Base-by-base conservation (phyloP, 1,284 basidiomycete species). In the Cryptococcus wingfieldii region DNA sequence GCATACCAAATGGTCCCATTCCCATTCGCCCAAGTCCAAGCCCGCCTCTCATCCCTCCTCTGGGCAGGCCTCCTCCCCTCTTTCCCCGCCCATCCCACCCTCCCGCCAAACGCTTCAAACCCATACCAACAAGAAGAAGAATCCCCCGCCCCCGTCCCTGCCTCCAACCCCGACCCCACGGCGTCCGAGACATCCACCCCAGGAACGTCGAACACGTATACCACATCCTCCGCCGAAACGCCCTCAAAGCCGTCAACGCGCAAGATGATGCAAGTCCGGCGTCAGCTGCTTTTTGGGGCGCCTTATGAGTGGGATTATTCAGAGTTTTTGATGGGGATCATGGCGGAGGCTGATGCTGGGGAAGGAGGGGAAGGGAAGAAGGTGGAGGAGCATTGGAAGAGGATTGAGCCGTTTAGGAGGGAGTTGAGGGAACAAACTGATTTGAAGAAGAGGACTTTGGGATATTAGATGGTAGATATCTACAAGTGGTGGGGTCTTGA, bases 1-100 rank as follows among this genome's bases (percentile, higher is more conserved):
- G 74, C 69, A 56, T 75, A 75, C 55, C 69, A 73, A 62, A 68
- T 77, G 41, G 72, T 78, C 18, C 77, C 77, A 8, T 79, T 80
- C 64, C 77, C 77, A 0, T 66, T 80, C 6, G 72, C 75, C n/a
- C 77, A 80, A 60, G 66, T 71, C 1, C 75, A 78, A 62, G 67
- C 73, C 1, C 74, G 76, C 39, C 68, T 78, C 37, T 68, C 60
- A 12, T 64, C 67, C 27, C 62, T 68, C 27, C 62, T 68, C 51
- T 77, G 70, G 74, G 64, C 69, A 28, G 67, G 58, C 31, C 61
- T 54, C 10, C 59, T 67, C n/a, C 64, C 66, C 19, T 59, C 47
- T 38, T 70, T 68, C 53, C 70, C 71, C 3, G 43, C 38, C 1
- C 45, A 65, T 27, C 64, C 64, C 3, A 25, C 19, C 5, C 54